Base-by-base conservation (phyloP, 225 moss, liverwort and hornwort genomes). In the Physcomitrium patens region DNA sequence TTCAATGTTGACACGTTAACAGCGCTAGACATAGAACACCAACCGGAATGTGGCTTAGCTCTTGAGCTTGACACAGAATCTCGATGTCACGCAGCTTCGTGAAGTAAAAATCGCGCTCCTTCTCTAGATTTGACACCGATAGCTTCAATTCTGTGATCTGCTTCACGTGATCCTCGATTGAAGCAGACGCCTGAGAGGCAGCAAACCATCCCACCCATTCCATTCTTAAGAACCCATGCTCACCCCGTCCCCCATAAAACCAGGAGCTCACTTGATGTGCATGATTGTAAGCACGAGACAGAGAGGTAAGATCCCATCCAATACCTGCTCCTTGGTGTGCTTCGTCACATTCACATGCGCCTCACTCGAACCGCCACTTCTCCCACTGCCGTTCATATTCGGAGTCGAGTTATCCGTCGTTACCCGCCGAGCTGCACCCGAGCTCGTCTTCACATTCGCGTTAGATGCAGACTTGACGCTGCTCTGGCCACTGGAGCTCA, bases 81-180 rank as follows among this genome's bases (percentile, higher is more conserved):
- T 99, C 97, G 56, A 99, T 99, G 63, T 99, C 97, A 68, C 97
- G 91, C 28, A 99, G 94, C 89, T 99, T 99, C 19, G 97, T 94
- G 79, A 99, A 99, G 77, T 99, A 99, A 69, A 99, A 99, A 57
- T 99, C 97, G 22, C 97, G 91, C 63, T 99, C 97, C 84, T 99
- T 99, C 90, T 99, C 97, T 69, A 94, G 67, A 76, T 89, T 94
- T 73, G 94, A 94, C 3, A 99, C 93, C 17, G 97, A 94, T 43
- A 99, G 87, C 84, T 99, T 99, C 69, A 99, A 78, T 83, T 99
- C 94, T 19, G 93, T 99, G 20, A 99, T 90, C 90, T 96, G 96
- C 2, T 87, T 68, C 76, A 53, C 75, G 70, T 85, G 76, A 26
- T 84, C 89, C 63, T 85, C 86, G 41, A 27, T 79, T 13, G 81